Evolutionary conservation across 192 early-diverging fungal genomes (phyloP).

Genomic region (Linnemannia exigua): DNA sequence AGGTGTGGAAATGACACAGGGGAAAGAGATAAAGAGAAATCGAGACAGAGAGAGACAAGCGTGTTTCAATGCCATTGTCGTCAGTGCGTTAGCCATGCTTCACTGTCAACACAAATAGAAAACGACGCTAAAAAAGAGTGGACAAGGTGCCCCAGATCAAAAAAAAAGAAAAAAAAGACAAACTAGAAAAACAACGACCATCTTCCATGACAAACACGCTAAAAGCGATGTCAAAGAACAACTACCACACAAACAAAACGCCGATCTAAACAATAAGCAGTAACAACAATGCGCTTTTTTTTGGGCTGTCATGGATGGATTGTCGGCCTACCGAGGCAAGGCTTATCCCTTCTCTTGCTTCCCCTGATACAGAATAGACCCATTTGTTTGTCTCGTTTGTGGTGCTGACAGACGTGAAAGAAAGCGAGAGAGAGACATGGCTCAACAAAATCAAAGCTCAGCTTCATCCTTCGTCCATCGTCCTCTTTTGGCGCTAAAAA

Average conservation of each 20-base stretch:
- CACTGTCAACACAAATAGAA: background rate
- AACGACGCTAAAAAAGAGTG: background rate
- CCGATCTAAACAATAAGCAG: background rate
- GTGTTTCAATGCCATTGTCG: background rate
- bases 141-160: slow-evolving; percentile 1
- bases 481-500: slow-evolving; percentile 1
- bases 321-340: background rate
- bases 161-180: background rate
- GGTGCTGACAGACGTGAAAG: background rate
- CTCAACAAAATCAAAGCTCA: background rate
- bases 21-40: too few relatives aligned
- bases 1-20: background rate
- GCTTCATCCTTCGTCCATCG: background rate
- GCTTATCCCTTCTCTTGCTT: background rate
- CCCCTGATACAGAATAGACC: background rate
- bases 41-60: background rate
- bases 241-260: background rate
- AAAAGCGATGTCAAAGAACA: background rate
- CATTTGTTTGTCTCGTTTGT: background rate
- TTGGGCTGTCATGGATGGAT: background rate
- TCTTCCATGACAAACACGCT: background rate
- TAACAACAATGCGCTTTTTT: background rate
- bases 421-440: slow-evolving; percentile 9
- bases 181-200: background rate
- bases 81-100: background rate